phyloP scores from a whole-genome alignment of 192 early-diverging fungal species.

The Paraglomus occultum region DNA sequence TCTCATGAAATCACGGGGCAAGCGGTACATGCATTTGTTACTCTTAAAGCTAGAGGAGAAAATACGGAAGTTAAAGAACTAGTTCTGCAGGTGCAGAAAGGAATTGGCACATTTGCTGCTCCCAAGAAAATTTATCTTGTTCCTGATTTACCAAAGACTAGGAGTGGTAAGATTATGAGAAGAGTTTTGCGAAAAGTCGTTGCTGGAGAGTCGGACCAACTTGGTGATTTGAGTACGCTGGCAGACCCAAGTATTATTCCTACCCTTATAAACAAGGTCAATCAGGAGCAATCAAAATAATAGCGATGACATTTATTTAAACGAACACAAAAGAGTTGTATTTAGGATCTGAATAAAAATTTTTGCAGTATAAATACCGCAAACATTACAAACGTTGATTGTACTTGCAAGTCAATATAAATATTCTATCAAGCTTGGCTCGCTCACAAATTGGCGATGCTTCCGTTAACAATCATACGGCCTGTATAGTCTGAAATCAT shows the following conservation, averaged over 20 bases:
- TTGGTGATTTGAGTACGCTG: conserved; percentile 88
- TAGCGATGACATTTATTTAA: too few species aligned
- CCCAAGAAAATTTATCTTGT: conserved; percentile 86
- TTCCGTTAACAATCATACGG: too few species aligned
- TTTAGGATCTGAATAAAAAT: too few species aligned
- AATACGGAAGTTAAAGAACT: conserved; percentile 56
- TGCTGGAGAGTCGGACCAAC: conserved; percentile 73
- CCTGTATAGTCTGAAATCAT: too few species aligned
- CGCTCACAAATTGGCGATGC: too few species aligned
- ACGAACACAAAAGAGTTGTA: too few species aligned
- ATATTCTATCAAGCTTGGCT: too few species aligned
- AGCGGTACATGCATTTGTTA: conserved; percentile 83
- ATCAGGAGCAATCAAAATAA: too few species aligned
- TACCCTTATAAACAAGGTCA: conserved; percentile 42
- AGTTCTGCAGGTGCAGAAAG: conserved; percentile 73
- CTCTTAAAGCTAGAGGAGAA: conserved; percentile 63
- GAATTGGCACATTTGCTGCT: conserved; percentile 92
- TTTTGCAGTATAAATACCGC: too few species aligned
- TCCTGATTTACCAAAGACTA: conserved; percentile 91
- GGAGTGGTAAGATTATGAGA: conserved; percentile 96
- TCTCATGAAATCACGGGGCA: conserved; percentile 89
- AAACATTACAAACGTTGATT: too few species aligned
- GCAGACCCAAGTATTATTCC: conserved; percentile 65
- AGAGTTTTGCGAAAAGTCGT: conserved; percentile 93
- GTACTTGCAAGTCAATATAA: too few species aligned